Percentiles rank a stretch among this genome's conserved stretches.
These are phyloP conservation scores for Beauveria brongniartii DNA, from an alignment of 2,329 filamentous ascomycete species.

Conservation along the genomic window DNA sequence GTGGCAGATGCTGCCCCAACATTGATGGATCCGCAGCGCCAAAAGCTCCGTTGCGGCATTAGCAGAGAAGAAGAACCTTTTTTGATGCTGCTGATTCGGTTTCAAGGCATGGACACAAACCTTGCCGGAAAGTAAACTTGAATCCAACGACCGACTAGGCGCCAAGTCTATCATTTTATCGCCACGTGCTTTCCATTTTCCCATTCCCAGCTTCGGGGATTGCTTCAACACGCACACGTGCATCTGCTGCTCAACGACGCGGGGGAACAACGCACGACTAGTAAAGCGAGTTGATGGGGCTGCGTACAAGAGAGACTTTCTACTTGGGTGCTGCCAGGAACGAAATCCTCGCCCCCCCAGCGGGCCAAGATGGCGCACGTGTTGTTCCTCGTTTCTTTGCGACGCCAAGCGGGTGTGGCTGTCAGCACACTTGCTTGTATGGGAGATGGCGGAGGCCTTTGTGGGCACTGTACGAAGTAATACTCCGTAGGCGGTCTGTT, in stretches of 20 bases:
- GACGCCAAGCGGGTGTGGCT: constrained; percentile 3
- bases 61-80: no score
- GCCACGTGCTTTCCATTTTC: neutral
- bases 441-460: neutral
- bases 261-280: no score
- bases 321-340: neutral
- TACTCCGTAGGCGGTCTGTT: neutral
- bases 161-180: neutral
- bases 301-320: neutral
- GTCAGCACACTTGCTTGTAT: constrained; percentile 1
- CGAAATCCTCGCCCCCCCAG: neutral
- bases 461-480: neutral
- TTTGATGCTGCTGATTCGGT: neutral
- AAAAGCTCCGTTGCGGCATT: no score
- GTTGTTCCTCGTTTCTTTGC: neutral
- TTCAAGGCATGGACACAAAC: neutral
- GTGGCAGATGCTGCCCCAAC: no score
- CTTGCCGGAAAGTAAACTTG: neutral
- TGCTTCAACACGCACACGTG: no score
- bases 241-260: no score
- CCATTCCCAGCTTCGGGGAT: no score
- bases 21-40: no score
- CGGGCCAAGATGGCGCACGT: neutral
- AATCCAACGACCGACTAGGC: neutral
- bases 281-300: no score